phyloP scores from a whole-genome alignment of 2,329 filamentous ascomycete genomes.

The Colletotrichum tropicicola region DNA sequence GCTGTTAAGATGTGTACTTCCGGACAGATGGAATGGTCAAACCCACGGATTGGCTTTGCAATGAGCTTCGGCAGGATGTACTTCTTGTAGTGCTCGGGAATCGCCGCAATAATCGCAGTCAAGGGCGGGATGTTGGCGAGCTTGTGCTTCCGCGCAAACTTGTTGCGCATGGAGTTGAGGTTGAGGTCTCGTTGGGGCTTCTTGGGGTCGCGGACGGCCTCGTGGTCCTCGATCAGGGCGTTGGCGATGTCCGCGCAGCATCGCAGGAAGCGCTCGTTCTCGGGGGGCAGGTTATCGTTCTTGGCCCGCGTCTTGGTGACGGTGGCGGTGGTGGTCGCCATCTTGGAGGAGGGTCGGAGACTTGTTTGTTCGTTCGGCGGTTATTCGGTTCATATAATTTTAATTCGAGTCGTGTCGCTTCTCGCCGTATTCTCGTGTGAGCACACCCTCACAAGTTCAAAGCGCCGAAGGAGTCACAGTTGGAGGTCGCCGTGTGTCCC shows the following conservation, averaged over 20 bases:
- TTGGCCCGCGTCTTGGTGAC: conserved; percentile 70
- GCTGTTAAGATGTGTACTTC: not conserved
- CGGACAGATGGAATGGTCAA: not conserved
- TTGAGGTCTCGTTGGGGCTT: conserved; percentile 88
- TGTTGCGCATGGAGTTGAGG: conserved; percentile 85
- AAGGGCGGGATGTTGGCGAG: conserved; percentile 88
- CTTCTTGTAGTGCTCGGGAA: conserved; percentile 99
- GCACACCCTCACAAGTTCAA: not conserved
- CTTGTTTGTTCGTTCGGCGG: not conserved
- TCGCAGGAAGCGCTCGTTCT: conserved; percentile 93
- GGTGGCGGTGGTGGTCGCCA: conserved; percentile 67
- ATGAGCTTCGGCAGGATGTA: conserved; percentile 97
- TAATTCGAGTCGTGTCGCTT: not conserved
- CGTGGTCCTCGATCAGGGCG: conserved; percentile 92
- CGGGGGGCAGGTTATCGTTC: conserved; percentile 80
- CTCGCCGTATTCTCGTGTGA: not conserved
- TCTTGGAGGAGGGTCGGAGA: conserved; percentile 29
- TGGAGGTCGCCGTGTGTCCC: not conserved
- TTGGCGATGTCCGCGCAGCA: conserved; percentile 97
- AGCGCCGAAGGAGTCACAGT: conserved; percentile 1
- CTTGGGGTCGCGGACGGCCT: conserved; percentile 77
- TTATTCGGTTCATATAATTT: too few relatives aligned
- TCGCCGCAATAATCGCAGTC: conserved; percentile 96
- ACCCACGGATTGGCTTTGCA: conserved; percentile 90
- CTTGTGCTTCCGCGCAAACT: conserved; percentile 92